A percentile compares a stretch with the other conserved stretches of the same genome.
Evolutionary conservation across 208 protist genomes (phyloP).

Genomic region (Leishmania turanica): DNA sequence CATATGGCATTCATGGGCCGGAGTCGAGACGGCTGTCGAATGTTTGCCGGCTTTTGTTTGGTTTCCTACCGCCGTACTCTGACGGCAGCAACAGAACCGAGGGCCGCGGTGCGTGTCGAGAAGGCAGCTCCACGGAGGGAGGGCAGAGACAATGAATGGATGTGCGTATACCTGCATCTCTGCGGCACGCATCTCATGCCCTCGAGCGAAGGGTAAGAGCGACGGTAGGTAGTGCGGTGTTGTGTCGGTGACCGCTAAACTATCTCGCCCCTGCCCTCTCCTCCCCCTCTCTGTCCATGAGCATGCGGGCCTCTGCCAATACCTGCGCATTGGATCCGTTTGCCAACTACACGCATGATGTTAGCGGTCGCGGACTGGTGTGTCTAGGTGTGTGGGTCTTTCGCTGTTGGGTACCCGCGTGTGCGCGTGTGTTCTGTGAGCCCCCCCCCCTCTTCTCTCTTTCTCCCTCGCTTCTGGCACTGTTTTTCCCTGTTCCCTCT

Average conservation of each 20-base stretch:
- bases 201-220: neutral
- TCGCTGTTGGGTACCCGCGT: neutral
- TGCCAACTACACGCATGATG: neutral
- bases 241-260: neutral
- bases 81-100: neutral
- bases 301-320: neutral
- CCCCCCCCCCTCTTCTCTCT: neutral
- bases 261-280: neutral
- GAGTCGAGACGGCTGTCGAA: neutral
- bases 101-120: neutral
- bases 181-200: neutral
- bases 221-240: neutral
- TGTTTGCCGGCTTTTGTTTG: neutral
- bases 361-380: neutral
- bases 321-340: too few relatives aligned
- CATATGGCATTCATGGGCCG: neutral
- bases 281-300: neutral
- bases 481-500: neutral
- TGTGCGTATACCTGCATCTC: neutral
- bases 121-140: neutral
- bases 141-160: neutral
- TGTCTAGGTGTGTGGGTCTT: neutral
- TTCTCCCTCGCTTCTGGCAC: neutral
- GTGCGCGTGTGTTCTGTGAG: neutral
- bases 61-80: neutral